Conservation (phyloP, 306 rosid species). For the Ceratonia siliqua region DNA sequence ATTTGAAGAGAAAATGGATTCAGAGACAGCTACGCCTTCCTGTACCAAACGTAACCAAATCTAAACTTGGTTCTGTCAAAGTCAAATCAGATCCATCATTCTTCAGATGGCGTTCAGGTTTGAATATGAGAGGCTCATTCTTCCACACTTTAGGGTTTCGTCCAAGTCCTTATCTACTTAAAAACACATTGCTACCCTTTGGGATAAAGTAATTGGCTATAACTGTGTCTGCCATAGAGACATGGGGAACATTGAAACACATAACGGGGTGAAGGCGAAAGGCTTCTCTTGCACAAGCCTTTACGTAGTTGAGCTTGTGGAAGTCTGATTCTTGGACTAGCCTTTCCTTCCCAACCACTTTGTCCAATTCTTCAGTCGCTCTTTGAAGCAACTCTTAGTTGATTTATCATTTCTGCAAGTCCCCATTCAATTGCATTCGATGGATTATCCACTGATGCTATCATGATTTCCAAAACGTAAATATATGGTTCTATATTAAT, state of each 20-base stretch:
- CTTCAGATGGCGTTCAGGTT: constrained; percentile 42
- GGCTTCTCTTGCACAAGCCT: no score
- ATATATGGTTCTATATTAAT: no score
- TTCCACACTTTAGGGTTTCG: constrained; percentile 37
- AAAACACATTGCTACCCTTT: constrained; percentile 39
- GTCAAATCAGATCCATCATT: background rate
- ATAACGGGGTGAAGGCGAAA: constrained; percentile 44
- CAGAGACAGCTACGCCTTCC: constrained; percentile 32
- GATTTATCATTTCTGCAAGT: constrained; percentile 42
- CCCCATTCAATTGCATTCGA: constrained; percentile 42
- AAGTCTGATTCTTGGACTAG: constrained; percentile 46
- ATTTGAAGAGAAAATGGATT: no score
- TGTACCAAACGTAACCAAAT: constrained; percentile 25
- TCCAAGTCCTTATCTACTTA: constrained; percentile 41
- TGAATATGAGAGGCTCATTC: constrained; percentile 32
- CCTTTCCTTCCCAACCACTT: constrained; percentile 30
- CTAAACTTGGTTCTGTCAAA: constrained; percentile 23
- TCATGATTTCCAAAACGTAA: constrained; percentile 24
- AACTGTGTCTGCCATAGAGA: constrained; percentile 11
- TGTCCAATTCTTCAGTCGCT: constrained; percentile 41
- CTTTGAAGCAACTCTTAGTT: constrained; percentile 13
- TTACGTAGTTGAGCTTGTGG: constrained; percentile 36
- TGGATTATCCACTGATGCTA: constrained; percentile 44
- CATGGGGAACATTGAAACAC: constrained; percentile 36
- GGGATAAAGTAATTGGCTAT: constrained; percentile 48